Conservation (phyloP, 164 flowering plant species). For the Dillenia suffruticosa region DNA sequence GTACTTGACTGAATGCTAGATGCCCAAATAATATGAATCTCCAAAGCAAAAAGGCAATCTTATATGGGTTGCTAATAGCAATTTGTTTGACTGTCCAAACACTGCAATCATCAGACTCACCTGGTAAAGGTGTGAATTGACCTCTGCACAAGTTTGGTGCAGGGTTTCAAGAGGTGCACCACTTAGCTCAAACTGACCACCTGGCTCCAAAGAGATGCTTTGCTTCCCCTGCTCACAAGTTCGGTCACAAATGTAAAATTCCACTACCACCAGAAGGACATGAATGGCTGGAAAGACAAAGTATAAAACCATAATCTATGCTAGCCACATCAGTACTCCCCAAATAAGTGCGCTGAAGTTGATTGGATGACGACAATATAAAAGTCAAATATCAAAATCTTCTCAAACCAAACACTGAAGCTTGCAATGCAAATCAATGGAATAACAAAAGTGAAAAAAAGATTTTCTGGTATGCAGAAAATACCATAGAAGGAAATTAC, state of each 20-base stretch:
- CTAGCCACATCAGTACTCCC: neutral
- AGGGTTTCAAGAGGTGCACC: constrained; percentile 98
- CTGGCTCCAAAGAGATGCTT: constrained; percentile 98
- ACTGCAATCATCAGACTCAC: constrained; percentile 24
- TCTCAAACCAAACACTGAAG: neutral
- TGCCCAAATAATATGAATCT: too few species aligned
- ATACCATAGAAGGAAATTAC: constrained; percentile 26
- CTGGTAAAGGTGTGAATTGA: constrained; percentile 98
- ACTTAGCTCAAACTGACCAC: constrained; percentile 99
- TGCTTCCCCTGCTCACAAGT: constrained; percentile 71
- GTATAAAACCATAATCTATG: neutral
- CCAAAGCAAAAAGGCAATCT: too few species aligned
- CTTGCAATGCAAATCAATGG: neutral
- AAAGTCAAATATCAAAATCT: neutral
- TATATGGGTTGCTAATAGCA: too few species aligned
- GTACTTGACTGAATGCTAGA: too few species aligned
- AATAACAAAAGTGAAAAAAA: neutral
- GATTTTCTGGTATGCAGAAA: neutral
- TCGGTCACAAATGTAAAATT: neutral
- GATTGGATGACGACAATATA: too few species aligned
- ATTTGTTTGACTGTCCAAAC: too few species aligned
- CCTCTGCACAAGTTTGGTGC: constrained; percentile 99
- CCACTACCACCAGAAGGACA: neutral
- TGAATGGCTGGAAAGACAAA: neutral
- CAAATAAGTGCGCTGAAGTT: too few species aligned